Percentiles rank a stretch among this genome's conserved stretches.
Conservation (phyloP, 345 rosid genomes). For the Erucastrum elatum region DNA sequence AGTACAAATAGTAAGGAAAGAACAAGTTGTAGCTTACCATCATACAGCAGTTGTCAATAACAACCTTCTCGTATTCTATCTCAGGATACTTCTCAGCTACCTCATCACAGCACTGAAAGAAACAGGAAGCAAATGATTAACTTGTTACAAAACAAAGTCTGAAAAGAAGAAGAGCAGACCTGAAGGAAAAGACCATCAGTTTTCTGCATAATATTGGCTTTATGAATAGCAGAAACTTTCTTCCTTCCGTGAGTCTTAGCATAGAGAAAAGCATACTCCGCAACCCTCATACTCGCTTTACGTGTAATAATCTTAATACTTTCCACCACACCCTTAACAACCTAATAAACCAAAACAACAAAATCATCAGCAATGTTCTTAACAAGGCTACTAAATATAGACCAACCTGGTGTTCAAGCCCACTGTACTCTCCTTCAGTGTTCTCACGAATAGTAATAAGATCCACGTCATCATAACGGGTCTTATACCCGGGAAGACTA, state of each 20-base stretch:
- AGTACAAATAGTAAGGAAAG: neutral
- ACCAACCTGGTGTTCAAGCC: conserved; percentile 92
- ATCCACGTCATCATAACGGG: conserved; percentile 84
- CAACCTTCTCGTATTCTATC: conserved; percentile 88
- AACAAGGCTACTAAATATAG: neutral
- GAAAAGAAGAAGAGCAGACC: conserved; percentile 39
- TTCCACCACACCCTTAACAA: conserved; percentile 96
- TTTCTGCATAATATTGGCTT: conserved; percentile 96
- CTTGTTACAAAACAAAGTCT: neutral
- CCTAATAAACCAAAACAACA: conserved; percentile 46
- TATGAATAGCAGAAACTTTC: conserved; percentile 93
- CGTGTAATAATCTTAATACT: conserved; percentile 95
- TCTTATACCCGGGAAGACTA: conserved; percentile 92
- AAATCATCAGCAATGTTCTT: neutral
- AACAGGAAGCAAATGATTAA: neutral
- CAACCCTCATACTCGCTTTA: conserved; percentile 91
- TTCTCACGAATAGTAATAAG: conserved; percentile 95
- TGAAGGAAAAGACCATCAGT: conserved; percentile 94
- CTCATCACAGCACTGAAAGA: conserved; percentile 88
- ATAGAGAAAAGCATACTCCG: conserved; percentile 92
- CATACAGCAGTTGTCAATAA: conserved; percentile 99
- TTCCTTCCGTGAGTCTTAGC: conserved; percentile 90
- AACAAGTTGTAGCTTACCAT: conserved; percentile 61
- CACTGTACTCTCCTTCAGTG: conserved; percentile 98
- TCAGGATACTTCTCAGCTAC: conserved; percentile 95